Evolutionary conservation across 2,329 filamentous ascomycete genomes (phyloP), one percentile per base, ranked within the genome.

Genomic region (Arthroderma sp.): DNA sequence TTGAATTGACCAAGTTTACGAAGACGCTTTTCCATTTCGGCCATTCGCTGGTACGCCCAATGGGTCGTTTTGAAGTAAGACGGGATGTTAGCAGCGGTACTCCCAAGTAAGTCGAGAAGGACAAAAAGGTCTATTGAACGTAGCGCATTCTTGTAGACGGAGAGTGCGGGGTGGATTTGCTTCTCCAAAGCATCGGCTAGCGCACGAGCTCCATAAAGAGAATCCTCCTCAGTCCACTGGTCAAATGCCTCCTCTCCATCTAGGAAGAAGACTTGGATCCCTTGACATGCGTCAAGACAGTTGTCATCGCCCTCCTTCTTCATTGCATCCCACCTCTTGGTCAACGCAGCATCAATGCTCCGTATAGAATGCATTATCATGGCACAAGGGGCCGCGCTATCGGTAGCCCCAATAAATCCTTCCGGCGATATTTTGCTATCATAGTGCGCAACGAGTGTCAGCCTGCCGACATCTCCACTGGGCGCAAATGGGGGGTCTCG

Each of bases 221-320:
- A 93, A 62, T 98, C 91, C 0, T 72, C 75, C 32, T 77, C 75
- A 0, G 79, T 83, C 91, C 91, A 98, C 1, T 63, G 63, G 22
- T 77, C 67, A 63, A 94, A 98, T 0, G 91, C 88, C 63, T 98
- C 91, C 65, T 98, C 91, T 4, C 91, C 91, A 57, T 98, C 91
- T 5, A 98, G 66, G 45, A 98, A 74, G 29, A 98, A 52, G 29
- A 98, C 83, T 67, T 96, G 91, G 31, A 98, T 73, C 1, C 89
- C 89, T 57, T 78, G 80, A 51, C 85, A 78, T 53, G 82, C 83
- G 36, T 87, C 85, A 22, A 91, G 63, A 15, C 57, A 60, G 38
- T 68, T 63, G 42, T 61, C 55, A 6, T 53, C 53, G 2, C 61
- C 55, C 27, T 73, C 67, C 4, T 75, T 38, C 51, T 77, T 62